These are phyloP conservation scores for Penicillium sp. DNA, from an alignment of 2,329 filamentous ascomycete species.

Conservation along the genomic window DNA sequence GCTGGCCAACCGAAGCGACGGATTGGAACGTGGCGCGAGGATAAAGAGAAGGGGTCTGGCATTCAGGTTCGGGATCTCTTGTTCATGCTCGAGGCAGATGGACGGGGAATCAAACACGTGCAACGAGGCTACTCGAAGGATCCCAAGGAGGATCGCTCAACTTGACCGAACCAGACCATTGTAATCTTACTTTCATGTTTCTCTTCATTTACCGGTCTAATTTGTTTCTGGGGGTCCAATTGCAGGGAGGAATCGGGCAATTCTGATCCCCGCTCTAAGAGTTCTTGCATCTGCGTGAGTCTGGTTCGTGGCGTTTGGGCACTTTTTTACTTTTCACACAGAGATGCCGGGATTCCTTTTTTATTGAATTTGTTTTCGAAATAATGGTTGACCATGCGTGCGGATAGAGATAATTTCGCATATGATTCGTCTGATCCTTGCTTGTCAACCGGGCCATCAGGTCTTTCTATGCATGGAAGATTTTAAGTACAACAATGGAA, in stretches of 20 bases:
- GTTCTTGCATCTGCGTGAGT: conserved; percentile 20
- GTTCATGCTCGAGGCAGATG: conserved; percentile 75
- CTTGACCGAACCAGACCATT: conserved; percentile 23
- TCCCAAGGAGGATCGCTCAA: conserved; percentile 40
- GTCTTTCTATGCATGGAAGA: background rate
- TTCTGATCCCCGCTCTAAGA: background rate
- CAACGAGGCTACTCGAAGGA: conserved; percentile 46
- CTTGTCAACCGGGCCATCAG: background rate
- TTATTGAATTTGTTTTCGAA: background rate
- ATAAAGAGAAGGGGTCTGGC: conserved; percentile 70
- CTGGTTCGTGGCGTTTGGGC: conserved; percentile 19
- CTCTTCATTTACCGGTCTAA: conserved; percentile 6
- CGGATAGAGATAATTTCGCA: background rate
- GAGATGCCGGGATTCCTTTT: conserved; percentile 8
- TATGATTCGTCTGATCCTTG: background rate
- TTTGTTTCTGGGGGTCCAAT: conserved; percentile 9
- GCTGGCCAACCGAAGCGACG: conserved; percentile 53
- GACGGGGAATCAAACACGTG: conserved; percentile 49
- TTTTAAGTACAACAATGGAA: background rate
- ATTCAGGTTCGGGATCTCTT: conserved; percentile 86
- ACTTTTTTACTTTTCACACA: background rate
- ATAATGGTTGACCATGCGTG: background rate
- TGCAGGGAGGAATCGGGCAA: background rate
- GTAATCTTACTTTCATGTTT: conserved; percentile 20
- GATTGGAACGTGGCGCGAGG: conserved; percentile 75